phyloP scores from a whole-genome alignment of 2,329 filamentous ascomycete genomes.

The Tolypocladium album region DNA sequence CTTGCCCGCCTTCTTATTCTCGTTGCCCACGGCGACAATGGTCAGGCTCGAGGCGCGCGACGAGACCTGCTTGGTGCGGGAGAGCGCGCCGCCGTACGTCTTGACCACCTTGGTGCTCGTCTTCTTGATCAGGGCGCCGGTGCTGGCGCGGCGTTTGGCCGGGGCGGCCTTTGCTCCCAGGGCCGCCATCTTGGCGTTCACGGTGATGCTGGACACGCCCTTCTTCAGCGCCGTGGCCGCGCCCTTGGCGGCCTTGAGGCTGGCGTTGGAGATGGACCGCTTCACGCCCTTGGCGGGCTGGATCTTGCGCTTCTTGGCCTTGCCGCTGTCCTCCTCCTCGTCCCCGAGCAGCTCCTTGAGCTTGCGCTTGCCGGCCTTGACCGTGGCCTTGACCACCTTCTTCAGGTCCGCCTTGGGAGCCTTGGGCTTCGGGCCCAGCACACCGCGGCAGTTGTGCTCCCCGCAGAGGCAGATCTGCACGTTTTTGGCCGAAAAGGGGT shows the following conservation, averaged over 20 bases:
- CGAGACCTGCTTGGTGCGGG: constrained; percentile 1
- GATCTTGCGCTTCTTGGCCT: constrained; percentile 36
- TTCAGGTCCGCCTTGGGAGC: constrained; percentile 34
- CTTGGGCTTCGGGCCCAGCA: constrained; percentile 51
- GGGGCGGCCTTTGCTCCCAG: constrained; percentile 15
- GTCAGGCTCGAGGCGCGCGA: constrained; percentile 8
- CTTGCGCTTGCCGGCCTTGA: constrained; percentile 45
- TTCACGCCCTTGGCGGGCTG: constrained; percentile 21
- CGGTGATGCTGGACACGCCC: constrained; percentile 20
- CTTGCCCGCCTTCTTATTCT: constrained; percentile 1
- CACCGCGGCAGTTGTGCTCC: constrained; percentile 51
- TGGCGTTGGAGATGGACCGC: constrained; percentile 20
- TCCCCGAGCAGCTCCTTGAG: constrained; percentile 39
- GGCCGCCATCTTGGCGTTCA: constrained; percentile 16
- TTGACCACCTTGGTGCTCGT: constrained; percentile 10
- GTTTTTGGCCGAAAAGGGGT: constrained; percentile 58
- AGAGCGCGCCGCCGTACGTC: constrained; percentile 4
- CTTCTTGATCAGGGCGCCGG: constrained; percentile 17
- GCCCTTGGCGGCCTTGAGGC: constrained; percentile 24
- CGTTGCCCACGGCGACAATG: constrained; percentile 6
- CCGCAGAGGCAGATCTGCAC: constrained; percentile 57
- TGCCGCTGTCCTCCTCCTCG: constrained; percentile 27
- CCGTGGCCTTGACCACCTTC: constrained; percentile 24
- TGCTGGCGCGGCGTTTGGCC: constrained; percentile 13
- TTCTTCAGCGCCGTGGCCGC: constrained; percentile 26